Evolutionary conservation across 2,329 filamentous ascomycete genomes (phyloP).

Genomic region (Monosporascus sp.): DNA sequence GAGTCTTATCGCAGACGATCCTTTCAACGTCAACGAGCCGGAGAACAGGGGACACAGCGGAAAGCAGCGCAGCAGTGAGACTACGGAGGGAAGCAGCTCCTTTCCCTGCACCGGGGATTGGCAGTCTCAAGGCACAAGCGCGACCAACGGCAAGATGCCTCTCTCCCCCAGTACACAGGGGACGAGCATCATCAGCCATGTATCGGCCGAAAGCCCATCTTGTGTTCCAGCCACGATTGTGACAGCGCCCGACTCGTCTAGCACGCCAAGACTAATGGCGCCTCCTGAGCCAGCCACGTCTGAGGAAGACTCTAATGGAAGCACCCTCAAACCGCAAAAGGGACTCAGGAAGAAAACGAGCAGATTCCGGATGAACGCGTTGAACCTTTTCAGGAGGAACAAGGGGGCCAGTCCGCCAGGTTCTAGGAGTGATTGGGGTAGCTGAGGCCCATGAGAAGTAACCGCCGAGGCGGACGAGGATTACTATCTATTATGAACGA

Average conservation of each 20-base stretch:
- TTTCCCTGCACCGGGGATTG: conserved; percentile 52
- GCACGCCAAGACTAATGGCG: conserved; percentile 20
- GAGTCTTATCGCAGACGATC: conserved; percentile 45
- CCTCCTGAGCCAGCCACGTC: conserved; percentile 24
- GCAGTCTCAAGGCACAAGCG: conserved; percentile 58
- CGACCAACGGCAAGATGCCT: conserved; percentile 59
- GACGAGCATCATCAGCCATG: conserved; percentile 59
- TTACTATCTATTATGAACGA: neutral
- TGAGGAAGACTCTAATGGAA: conserved; percentile 36
- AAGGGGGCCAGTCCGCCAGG: conserved; percentile 27
- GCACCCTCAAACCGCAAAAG: conserved; percentile 44
- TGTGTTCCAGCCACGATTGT: conserved; percentile 38
- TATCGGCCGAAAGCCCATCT: conserved; percentile 47
- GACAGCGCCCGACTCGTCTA: conserved; percentile 31
- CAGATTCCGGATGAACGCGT: conserved; percentile 58
- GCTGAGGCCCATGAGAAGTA: neutral
- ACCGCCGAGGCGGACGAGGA: neutral
- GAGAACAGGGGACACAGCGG: conserved; percentile 31
- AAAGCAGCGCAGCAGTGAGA: conserved; percentile 55
- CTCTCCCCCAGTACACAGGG: conserved; percentile 61
- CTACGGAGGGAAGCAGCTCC: conserved; percentile 55
- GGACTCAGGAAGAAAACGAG: conserved; percentile 57
- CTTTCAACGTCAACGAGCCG: conserved; percentile 39
- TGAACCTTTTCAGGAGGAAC: conserved; percentile 51
- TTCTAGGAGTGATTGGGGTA: neutral